Percentiles rank a stretch among this genome's conserved stretches.
Conservation (phyloP, 345 rosid genomes). For the Salix koriyanagi region DNA sequence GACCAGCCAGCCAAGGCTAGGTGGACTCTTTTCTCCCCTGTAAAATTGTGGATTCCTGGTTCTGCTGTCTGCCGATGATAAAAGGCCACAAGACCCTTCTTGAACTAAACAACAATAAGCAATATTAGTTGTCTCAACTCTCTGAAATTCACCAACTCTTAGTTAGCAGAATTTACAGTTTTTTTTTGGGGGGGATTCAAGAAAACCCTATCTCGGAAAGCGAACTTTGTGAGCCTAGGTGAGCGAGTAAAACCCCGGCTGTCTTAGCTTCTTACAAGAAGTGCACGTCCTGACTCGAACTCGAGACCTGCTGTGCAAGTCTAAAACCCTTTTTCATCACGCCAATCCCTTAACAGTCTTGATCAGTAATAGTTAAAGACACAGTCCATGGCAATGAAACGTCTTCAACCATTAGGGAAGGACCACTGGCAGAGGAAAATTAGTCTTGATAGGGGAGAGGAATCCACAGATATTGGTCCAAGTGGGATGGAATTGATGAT, state of each 20-base stretch:
- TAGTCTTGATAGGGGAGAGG: slow-evolving; percentile 10
- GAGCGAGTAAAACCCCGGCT: too few species aligned
- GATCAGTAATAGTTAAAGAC: neutral
- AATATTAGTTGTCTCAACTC: neutral
- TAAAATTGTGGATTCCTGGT: slow-evolving; percentile 6
- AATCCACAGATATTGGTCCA: slow-evolving; percentile 30
- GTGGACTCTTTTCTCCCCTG: neutral
- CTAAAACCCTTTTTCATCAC: too few species aligned
- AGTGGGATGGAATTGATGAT: slow-evolving; percentile 32
- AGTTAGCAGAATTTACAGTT: neutral
- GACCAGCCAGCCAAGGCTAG: slow-evolving; percentile 1
- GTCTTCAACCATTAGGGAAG: slow-evolving; percentile 22
- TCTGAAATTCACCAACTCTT: neutral
- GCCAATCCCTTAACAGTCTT: neutral
- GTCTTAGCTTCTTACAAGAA: too few species aligned
- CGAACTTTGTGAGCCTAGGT: too few species aligned
- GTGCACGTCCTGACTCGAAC: too few species aligned
- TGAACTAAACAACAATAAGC: neutral
- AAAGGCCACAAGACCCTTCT: neutral
- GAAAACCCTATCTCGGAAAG: accelerated
- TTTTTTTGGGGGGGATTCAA: too few species aligned
- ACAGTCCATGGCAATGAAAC: neutral
- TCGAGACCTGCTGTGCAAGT: too few species aligned
- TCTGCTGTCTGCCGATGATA: neutral
- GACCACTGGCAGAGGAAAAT: slow-evolving; percentile 38